Evolutionary conservation across 768 basidiomycete genomes (phyloP), one percentile per base, ranked within the genome.

Genomic region (Phaffia tasmanica): DNA sequence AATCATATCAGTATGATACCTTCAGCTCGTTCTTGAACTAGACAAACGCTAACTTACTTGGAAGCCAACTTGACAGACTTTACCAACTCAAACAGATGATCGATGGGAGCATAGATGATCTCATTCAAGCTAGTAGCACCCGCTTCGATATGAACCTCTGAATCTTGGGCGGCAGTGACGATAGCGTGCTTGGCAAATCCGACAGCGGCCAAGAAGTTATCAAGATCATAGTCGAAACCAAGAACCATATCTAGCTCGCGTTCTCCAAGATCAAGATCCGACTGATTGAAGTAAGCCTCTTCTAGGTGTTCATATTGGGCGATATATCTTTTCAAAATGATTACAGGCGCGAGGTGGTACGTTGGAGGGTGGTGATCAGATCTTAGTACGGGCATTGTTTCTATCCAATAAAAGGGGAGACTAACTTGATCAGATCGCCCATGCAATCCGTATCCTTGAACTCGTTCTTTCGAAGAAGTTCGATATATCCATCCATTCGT

Each of bases 361-460:
- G 46, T 62, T 49, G 55, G 48, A 19, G 2, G 14, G 35, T 42
- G 53, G 54, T 51, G 49, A n/a, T 50, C 49, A 50, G 15, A 50
- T 14, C 15, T n/a, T 50, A 14, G 15, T 50, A 27, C 3, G 62
- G 19, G 23, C 2, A 7, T 51, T 51, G 50, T 16, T n/a, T n/a
- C n/a, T n/a, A n/a, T n/a, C n/a, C n/a, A n/a, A n/a, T n/a, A n/a
- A n/a, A n/a, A n/a, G n/a, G 14, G 47, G 3, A 19, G 35, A 79
- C 86, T 65, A 72, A 93, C 93, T 87, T 92, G 70, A 82, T 80
- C 53, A 98, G 80, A 73, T 98, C 95, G 71, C 81, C 85, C 23
- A 89, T 89, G 76, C 93, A 97, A 73, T 98, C 94, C 78, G 86
- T 83, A 76, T 92, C 93, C 27, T 86, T 82, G 79, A 99, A 93